Percentiles rank a stretch among this genome's conserved stretches.
Evolutionary conservation across 2,329 filamentous ascomycete species (phyloP).

Genomic region (Talaromyces sp.): DNA sequence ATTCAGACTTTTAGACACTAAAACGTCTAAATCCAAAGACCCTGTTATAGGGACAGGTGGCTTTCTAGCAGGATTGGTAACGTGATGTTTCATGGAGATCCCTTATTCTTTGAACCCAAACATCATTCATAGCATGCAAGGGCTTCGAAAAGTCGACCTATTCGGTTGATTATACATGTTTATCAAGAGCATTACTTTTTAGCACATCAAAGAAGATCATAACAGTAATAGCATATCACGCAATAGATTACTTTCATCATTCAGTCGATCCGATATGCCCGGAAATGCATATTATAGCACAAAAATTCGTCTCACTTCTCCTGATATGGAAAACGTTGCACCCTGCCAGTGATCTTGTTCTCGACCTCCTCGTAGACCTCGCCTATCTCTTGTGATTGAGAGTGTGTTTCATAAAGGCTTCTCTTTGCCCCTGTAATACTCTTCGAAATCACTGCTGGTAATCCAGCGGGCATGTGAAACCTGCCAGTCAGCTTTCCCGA

Average conservation of each 20-base stretch:
- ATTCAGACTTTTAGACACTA: too few relatives aligned
- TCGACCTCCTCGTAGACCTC: slow-evolving; percentile 16
- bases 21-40: too few relatives aligned
- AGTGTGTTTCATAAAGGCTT: background rate
- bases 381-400: slow-evolving; percentile 10
- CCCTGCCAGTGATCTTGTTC: slow-evolving; percentile 13
- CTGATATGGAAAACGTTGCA: slow-evolving; percentile 9
- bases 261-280: background rate
- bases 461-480: background rate
- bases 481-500: background rate
- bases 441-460: background rate
- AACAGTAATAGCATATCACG: background rate
- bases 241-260: background rate
- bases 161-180: too few relatives aligned
- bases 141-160: too few relatives aligned
- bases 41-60: too few relatives aligned
- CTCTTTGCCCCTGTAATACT: background rate
- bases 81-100: too few relatives aligned
- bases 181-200: too few relatives aligned
- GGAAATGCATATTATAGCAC: background rate
- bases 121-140: too few relatives aligned
- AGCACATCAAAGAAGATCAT: background rate
- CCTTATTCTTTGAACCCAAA: too few relatives aligned
- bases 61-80: too few relatives aligned
- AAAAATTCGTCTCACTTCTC: background rate